Evolutionary conservation across 2,329 filamentous ascomycete species (phyloP), one percentile per base, ranked within the genome.

Genomic region (Beauveria caledonica): DNA sequence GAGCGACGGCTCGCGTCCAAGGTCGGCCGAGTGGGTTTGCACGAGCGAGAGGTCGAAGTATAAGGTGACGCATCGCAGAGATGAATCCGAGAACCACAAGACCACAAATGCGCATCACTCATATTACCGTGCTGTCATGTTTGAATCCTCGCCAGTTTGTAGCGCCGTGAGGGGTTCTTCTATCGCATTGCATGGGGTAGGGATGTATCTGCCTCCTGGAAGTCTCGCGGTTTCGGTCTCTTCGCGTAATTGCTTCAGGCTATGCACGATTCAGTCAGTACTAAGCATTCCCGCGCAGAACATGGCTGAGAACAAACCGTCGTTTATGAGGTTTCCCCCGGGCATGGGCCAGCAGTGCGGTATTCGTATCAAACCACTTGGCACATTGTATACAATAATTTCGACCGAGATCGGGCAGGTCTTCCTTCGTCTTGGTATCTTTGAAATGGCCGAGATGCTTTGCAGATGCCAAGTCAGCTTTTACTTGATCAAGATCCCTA

Each of bases 241-340:
- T 69, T 95, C 91, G 64, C 85, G 85, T 62, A 99, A 77, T 68
- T 90, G 82, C 72, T 92, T 91, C 58, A 96, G 76, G 72, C 93
- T 96, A 64, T 25, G 53, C 23, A 45, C 10, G 25, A 6, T 39
- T 48, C 15, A 50, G 61, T 68, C 62, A 70, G 68, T 64, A 50
- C 44, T 7, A 42, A 33, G 13, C 7, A 17, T 11, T n/a, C 11
- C 17, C 39, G 44, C n/a, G 2, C 15, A 17, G 33, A n/a, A 17
- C 21, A 19, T 45, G 19, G 19, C 21, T 15, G 49, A 45, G 25
- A 6, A 51, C 65, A 25, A 53, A 70, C 90, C 89, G 88, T 78
- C 92, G 85, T 83, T 92, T 97, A 76, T 99, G 94, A 65, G 90
- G 90, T 77, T 97, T 99, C 67, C 90, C 91, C 73, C 88, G 90